Evolutionary conservation across 805 yeast species (phyloP).

Genomic region (Blastobotrys americana): DNA sequence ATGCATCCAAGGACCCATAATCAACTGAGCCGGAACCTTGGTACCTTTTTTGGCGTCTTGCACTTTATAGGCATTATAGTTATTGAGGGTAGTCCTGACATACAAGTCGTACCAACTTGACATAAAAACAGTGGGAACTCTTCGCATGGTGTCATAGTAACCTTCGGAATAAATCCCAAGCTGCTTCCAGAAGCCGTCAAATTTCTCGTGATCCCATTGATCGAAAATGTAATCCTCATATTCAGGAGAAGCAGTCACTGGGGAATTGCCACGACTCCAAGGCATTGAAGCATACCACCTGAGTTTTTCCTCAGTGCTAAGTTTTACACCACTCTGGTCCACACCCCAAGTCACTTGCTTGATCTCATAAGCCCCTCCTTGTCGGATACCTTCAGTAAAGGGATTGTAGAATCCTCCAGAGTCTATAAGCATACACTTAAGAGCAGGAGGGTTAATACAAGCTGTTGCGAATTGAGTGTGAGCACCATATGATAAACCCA

Average conservation of each 20-base stretch:
- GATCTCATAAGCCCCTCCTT: slow-evolving; percentile 8
- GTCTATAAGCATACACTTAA: slow-evolving; percentile 6
- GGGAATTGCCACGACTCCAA: slow-evolving; percentile 6
- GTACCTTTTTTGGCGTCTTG: background rate
- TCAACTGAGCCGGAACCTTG: slow-evolving; percentile 1
- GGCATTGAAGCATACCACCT: slow-evolving; percentile 6
- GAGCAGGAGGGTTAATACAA: slow-evolving; percentile 5
- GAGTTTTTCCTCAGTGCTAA: slow-evolving; percentile 1
- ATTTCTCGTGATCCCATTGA: slow-evolving; percentile 6
- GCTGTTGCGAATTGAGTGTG: slow-evolving; percentile 8
- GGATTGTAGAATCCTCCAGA: slow-evolving; percentile 8
- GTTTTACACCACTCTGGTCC: slow-evolving; percentile 1
- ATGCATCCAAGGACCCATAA: slow-evolving; percentile 11
- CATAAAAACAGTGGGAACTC: slow-evolving; percentile 6
- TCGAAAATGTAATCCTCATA: slow-evolving; percentile 6
- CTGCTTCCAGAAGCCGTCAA: slow-evolving; percentile 8
- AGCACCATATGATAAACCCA: slow-evolving; percentile 9
- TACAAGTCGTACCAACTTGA: slow-evolving; percentile 9
- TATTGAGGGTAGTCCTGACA: slow-evolving; percentile 7
- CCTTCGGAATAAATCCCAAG: slow-evolving; percentile 7
- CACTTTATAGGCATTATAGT: slow-evolving; percentile 1
- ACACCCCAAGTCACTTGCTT: slow-evolving; percentile 9
- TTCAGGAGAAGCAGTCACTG: slow-evolving; percentile 6
- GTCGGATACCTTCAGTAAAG: slow-evolving; percentile 5
- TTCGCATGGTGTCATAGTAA: slow-evolving; percentile 3